A percentile compares a stretch with the other conserved stretches of the same genome.
phyloP scores from a whole-genome alignment of 345 rosid species.

The Eucalyptus tenuipes region DNA sequence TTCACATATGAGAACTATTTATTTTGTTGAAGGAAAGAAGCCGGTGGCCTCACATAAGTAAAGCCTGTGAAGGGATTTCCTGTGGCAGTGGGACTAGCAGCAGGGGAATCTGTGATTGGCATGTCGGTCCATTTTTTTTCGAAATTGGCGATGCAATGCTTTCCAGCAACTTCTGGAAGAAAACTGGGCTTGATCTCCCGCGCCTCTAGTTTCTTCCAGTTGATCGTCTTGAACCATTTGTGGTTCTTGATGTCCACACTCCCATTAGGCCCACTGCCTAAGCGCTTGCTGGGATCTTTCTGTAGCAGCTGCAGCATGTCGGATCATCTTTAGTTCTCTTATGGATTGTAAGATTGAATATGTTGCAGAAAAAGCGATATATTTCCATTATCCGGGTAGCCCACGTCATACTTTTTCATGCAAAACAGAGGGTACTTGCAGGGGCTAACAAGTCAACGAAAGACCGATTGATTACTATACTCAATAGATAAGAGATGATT shows the following conservation, averaged over 20 bases:
- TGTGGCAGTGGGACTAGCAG: constrained; percentile 52
- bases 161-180: constrained; percentile 70
- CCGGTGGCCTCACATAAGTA: constrained; percentile 59
- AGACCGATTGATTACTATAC: neutral
- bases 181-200: constrained; percentile 81
- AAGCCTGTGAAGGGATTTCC: constrained; percentile 61
- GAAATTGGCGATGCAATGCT: constrained; percentile 77
- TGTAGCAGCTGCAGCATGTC: constrained; percentile 42
- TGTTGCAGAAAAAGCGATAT: neutral
- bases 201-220: constrained; percentile 82
- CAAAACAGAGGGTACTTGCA: neutral
- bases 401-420: neutral
- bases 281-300: constrained; percentile 62
- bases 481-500: neutral
- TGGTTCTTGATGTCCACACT: constrained; percentile 61
- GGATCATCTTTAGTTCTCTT: neutral
- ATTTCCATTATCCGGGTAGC: neutral
- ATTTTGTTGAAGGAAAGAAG: constrained; percentile 11
- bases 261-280: constrained; percentile 63
- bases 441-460: neutral
- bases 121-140: constrained; percentile 83
- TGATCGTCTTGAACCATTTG: constrained; percentile 78
- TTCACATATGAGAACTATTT: neutral
- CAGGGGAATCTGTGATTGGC: constrained; percentile 73
- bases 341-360: neutral